Base-by-base conservation (phyloP, 1,284 basidiomycete genomes). In the Cutaneotrichosporon cyanovorans region DNA sequence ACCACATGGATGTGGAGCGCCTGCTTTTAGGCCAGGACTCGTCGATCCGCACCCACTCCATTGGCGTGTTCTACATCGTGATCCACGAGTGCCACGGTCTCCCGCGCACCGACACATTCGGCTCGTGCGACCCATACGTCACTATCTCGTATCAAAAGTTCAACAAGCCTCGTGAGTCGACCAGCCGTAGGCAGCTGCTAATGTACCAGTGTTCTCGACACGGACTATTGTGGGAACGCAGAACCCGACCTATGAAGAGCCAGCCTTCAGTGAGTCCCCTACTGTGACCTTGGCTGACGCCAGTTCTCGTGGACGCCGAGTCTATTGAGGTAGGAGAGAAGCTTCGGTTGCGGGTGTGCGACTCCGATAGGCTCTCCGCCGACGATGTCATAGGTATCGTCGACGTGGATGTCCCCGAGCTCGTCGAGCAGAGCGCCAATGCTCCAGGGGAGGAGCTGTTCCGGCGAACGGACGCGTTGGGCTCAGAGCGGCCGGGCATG, bases 311-410 rank as follows among this genome's bases (percentile, higher is more conserved):
- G 8, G 42, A 58, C 2, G 48, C 50, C 2, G 69, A 69, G 40
- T 60, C 65, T 2, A 60, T 73, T n/a, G 61, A 66, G 32, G 57
- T 61, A 1, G 72, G 71, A 9, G 71, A 73, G 40, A 55, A 55
- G 42, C 57, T 73, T 6, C 60, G 64, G 2, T 42, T 72, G 14
- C 53, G 63, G 3, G 50, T 67, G 2, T 73, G 61, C 60, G 74
- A 75, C 46, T 65, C 69, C 23, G 74, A 76, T 50, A 56, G 73
- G 4, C 72, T 73, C 50, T 72, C 71, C 12, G 57, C 69, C 5
- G 74, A 76, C 53, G 74, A 76, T 47, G 57, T 68, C 4, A 55
- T 75, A 16, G 74, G 74, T 2, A 45, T 66, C 0, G 66, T 74
- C 19, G 68, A 73, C 38, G 57, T 73, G 15, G 68, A 74, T 38